phyloP scores from a whole-genome alignment of 306 rosid species.

The Clitoria ternatea region DNA sequence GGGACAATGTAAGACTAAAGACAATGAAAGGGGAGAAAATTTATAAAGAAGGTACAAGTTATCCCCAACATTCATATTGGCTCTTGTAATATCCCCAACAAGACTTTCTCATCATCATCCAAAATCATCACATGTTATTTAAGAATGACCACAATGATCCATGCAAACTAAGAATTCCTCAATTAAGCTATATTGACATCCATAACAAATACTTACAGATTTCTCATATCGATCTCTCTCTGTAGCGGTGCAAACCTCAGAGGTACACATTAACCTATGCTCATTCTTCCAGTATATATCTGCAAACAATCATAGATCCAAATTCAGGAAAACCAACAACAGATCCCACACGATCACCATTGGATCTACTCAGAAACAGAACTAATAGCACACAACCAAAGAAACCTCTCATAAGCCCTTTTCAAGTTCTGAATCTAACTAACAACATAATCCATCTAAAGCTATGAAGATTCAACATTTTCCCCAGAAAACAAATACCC shows the following conservation, averaged over 20 bases:
- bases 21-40: neutral
- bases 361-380: conserved; percentile 8
- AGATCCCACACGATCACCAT: conserved; percentile 12
- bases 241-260: conserved; percentile 85
- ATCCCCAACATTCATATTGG: neutral
- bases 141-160: neutral
- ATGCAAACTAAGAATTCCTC: conserved; percentile 15
- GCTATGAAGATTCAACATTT: neutral
- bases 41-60: neutral
- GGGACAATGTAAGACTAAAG: neutral
- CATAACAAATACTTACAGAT: conserved; percentile 50
- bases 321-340: conserved; percentile 20
- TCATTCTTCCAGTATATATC: conserved; percentile 95
- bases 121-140: neutral
- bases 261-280: conserved; percentile 76
- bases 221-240: conserved; percentile 96
- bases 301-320: conserved; percentile 27
- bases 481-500: neutral
- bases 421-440: conserved; percentile 8
- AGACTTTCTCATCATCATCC: neutral
- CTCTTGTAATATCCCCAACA: too few relatives aligned
- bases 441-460: neutral
- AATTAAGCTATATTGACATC: neutral
- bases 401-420: neutral
- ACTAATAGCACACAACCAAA: neutral